Evolutionary conservation across 2,329 filamentous ascomycete species (phyloP), one percentile per base, ranked within the genome.

Genomic region (Helminthosporium solani): DNA sequence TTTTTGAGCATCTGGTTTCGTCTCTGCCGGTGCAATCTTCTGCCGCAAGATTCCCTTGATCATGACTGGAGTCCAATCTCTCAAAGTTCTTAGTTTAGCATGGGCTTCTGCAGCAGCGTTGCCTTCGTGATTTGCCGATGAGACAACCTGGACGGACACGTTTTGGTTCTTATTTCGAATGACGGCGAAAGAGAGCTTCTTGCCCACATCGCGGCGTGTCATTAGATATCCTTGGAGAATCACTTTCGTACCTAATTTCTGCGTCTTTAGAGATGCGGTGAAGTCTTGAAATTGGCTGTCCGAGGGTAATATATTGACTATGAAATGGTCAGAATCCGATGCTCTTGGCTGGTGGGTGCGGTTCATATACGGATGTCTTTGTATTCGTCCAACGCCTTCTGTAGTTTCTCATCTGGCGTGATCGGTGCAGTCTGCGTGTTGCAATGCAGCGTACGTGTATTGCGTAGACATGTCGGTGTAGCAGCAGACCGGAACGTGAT

Each of bases 211-310:
- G 50, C 82, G 79, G 23, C 83, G 78, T 49, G 82, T 82, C 20
- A 83, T 82, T 0, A 96, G 70, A 57, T 91, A 94, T 16, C 91
- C 91, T 66, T 84, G 78, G 1, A 88, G 67, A 0, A 76, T 75
- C 37, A 47, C 18, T 54, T 28, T 19, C 58, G 15, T 35, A 7
- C 7, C 51, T 48, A 23, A 8, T 25, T 31, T 40, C 42, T 16
- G 39, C 46, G 12, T 11, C 8, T n/a, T 41, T 3, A 20, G 15
- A 5, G 4, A 8, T 11, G 5, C 15, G 8, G 15, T 18, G 16
- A 35, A 35, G 33, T 18, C 9, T 16, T 35, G n/a, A 25, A 38
- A 35, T 5, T 69, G 76, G 19, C 74, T 70, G 15, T 51, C 39
- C 54, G 53, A 63, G 12, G 47, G 20, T 20, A 40, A 42, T 20